Percentiles rank a stretch among this genome's conserved stretches.
Conservation (phyloP, 2,329 filamentous ascomycete species). For the Trichothecium roseum region DNA sequence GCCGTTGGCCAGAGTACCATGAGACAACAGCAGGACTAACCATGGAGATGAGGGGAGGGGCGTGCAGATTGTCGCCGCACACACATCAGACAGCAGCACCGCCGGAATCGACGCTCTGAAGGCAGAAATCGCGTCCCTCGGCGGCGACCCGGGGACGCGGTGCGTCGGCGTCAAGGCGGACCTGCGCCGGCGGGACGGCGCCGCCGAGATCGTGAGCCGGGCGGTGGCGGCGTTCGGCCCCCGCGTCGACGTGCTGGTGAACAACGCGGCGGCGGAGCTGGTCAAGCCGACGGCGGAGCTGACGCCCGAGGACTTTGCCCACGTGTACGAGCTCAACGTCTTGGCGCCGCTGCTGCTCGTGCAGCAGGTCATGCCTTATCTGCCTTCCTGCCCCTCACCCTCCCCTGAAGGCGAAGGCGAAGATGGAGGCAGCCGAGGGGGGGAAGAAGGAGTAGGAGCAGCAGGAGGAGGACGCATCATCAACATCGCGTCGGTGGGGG, state of each 20-base stretch:
- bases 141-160: not conserved
- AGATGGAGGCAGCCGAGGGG: too few species aligned
- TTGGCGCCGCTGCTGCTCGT: conserved; percentile 42
- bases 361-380: conserved; percentile 39
- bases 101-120: conserved; percentile 5
- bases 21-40: too few species aligned
- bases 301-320: conserved; percentile 37
- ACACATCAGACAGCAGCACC: conserved; percentile 10
- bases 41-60: too few species aligned
- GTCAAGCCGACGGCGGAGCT: conserved; percentile 26
- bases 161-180: conserved; percentile 11
- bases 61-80: conserved; percentile 9
- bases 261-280: conserved; percentile 27
- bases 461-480: conserved; percentile 36
- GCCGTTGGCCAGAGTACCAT: too few species aligned
- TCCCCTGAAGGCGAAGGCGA: too few species aligned
- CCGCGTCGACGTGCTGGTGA: conserved; percentile 22
- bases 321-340: conserved; percentile 47
- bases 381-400: conserved; percentile 24
- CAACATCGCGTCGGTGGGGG: conserved; percentile 47
- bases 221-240: conserved; percentile 9
- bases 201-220: conserved; percentile 20
- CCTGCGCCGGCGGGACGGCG: conserved; percentile 9
- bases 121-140: conserved; percentile 7
- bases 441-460: too few species aligned